Conservation (phyloP, 2,329 filamentous ascomycete genomes). For the Domatiomyces catenatus region DNA sequence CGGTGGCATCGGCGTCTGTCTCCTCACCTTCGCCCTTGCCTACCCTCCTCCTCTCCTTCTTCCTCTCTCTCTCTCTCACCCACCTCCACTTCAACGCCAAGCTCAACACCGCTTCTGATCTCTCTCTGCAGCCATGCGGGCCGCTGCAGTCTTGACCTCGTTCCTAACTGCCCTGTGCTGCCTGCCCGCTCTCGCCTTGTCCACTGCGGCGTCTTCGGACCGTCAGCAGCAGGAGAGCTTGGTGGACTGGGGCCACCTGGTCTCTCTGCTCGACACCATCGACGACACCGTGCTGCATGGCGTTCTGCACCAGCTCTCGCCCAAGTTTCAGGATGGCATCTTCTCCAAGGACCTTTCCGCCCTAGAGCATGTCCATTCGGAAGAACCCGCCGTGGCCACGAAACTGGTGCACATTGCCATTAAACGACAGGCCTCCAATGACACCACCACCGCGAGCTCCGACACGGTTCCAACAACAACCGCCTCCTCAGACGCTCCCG, state of each 20-base stretch:
- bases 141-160: background rate
- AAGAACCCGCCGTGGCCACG: slow-evolving; percentile 46
- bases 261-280: slow-evolving; percentile 39
- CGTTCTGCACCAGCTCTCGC: slow-evolving; percentile 48
- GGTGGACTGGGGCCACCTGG: slow-evolving; percentile 24
- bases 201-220: background rate
- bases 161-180: background rate
- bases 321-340: slow-evolving; percentile 52
- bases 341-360: slow-evolving; percentile 50
- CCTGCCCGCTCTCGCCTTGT: slow-evolving; percentile 1
- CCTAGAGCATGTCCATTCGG: slow-evolving; percentile 46
- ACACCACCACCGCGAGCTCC: slow-evolving; percentile 7
- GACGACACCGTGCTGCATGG: slow-evolving; percentile 48
- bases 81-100: background rate
- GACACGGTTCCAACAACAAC: slow-evolving; percentile 3
- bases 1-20: background rate
- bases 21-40: background rate
- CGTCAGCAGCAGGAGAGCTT: slow-evolving; percentile 4
- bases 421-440: slow-evolving; percentile 32
- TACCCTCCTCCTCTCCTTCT: no score
- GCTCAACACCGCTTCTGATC: background rate
- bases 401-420: slow-evolving; percentile 50
- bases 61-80: no score
- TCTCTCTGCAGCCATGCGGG: background rate
- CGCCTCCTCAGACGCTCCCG: slow-evolving; percentile 4